These are phyloP conservation scores for Penicillium paxilli DNA, from an alignment of 495 filamentous ascomycete species.

Conservation along the genomic window DNA sequence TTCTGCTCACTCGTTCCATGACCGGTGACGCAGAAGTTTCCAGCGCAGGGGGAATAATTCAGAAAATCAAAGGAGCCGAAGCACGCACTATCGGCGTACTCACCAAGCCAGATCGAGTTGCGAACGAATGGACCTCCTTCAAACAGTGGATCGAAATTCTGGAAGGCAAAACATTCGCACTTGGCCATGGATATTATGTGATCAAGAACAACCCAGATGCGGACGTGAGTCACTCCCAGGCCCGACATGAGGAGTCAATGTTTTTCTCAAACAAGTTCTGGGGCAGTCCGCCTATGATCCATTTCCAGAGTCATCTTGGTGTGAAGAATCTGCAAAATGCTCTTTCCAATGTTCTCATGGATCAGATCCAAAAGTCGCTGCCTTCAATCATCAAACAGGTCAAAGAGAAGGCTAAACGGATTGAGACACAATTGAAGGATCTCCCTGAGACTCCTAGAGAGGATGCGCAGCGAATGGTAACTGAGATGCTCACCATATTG, in stretches of 20 bases:
- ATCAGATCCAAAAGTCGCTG: slow-evolving; percentile 59
- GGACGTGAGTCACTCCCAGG: slow-evolving; percentile 49
- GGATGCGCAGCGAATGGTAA: slow-evolving; percentile 36
- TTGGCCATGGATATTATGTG: slow-evolving; percentile 67
- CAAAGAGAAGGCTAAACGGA: slow-evolving; percentile 41
- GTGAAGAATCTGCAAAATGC: slow-evolving; percentile 54
- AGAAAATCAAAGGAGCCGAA: slow-evolving; percentile 52
- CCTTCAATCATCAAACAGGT: slow-evolving; percentile 62
- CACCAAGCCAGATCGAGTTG: slow-evolving; percentile 75
- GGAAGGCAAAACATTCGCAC: slow-evolving; percentile 47
- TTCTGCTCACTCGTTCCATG: slow-evolving; percentile 75
- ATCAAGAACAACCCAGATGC: slow-evolving; percentile 60
- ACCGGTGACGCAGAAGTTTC: slow-evolving; percentile 71
- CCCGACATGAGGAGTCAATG: slow-evolving; percentile 53
- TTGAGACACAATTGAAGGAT: slow-evolving; percentile 46
- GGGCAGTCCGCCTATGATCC: slow-evolving; percentile 36
- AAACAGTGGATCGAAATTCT: slow-evolving; percentile 61
- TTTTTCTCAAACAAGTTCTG: slow-evolving; percentile 59
- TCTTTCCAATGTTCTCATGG: slow-evolving; percentile 53
- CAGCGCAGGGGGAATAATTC: slow-evolving; percentile 63
- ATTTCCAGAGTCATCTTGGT: slow-evolving; percentile 56
- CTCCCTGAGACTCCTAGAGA: slow-evolving; percentile 57
- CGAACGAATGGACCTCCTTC: slow-evolving; percentile 39
- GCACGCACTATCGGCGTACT: slow-evolving; percentile 71
- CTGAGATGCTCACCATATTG: slow-evolving; percentile 33